Evolutionary conservation across 345 rosid genomes (phyloP).

Genomic region (Hibiscus syriacus): DNA sequence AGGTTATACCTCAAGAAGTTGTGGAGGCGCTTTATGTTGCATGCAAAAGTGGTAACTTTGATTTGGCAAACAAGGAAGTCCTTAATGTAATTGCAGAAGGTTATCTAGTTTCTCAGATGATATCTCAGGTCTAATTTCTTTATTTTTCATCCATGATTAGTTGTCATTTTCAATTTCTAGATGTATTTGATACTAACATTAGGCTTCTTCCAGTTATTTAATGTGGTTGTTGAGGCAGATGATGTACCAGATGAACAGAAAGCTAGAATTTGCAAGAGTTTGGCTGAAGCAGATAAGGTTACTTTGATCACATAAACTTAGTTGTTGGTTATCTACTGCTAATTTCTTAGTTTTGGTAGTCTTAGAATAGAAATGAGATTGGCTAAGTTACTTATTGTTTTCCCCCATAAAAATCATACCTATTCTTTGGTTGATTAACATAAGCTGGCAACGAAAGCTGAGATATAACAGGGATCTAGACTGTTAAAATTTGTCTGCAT

Average conservation of each 20-base stretch:
- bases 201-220: constrained; percentile 50
- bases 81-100: constrained; percentile 75
- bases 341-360: not conserved
- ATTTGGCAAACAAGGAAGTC: constrained; percentile 82
- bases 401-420: not conserved
- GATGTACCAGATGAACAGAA: constrained; percentile 81
- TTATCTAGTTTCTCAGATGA: constrained; percentile 82
- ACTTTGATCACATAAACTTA: constrained; percentile 2
- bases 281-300: constrained; percentile 85
- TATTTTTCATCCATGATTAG: not conserved
- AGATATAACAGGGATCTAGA: not conserved
- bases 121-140: constrained; percentile 50
- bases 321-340: constrained; percentile 1
- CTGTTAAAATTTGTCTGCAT: not conserved
- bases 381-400: not conserved
- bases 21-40: constrained; percentile 48
- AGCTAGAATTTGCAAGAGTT: constrained; percentile 75
- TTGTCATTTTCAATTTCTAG: not conserved
- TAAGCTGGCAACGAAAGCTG: not conserved
- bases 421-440: not conserved
- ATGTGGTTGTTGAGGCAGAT: constrained; percentile 53
- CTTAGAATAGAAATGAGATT: not conserved
- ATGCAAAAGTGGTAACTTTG: constrained; percentile 86
- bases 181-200: constrained; percentile 10
- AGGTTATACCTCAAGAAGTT: constrained; percentile 73